Percentiles rank a stretch among this genome's conserved stretches.
Evolutionary conservation across 805 yeast species (phyloP).

Genomic region (Candida ulmi): DNA sequence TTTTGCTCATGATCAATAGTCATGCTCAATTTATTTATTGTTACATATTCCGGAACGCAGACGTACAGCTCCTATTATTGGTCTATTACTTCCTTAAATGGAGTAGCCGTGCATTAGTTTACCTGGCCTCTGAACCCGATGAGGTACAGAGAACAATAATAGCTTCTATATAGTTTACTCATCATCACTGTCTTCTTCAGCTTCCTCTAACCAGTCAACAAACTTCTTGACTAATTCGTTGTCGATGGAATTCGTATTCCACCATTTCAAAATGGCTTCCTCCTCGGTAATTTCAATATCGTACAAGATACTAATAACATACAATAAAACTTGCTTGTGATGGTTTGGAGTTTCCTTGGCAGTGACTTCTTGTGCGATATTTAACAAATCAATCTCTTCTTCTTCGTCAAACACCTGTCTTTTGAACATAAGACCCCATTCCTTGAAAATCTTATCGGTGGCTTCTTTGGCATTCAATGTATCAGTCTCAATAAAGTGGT

Average conservation of each 20-base stretch:
- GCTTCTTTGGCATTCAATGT: constrained; percentile 77
- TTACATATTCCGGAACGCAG: no score
- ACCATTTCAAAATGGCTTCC: constrained; percentile 77
- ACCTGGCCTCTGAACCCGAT: no score
- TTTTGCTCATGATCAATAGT: no score
- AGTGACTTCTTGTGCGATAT: constrained; percentile 37
- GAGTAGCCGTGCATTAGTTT: no score
- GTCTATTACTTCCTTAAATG: no score
- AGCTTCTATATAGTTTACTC: no score
- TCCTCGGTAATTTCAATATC: constrained; percentile 82
- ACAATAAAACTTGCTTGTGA: constrained; percentile 42
- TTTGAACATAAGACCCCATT: constrained; percentile 77
- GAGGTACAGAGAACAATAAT: no score
- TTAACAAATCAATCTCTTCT: constrained; percentile 72
- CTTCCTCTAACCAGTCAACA: constrained; percentile 83
- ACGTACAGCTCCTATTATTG: no score
- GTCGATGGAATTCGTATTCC: constrained; percentile 44
- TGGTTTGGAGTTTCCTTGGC: constrained; percentile 23
- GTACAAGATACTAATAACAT: constrained; percentile 56
- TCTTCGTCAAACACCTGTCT: constrained; percentile 80
- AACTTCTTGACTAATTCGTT: constrained; percentile 57
- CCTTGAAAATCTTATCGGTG: constrained; percentile 61
- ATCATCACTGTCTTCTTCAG: constrained; percentile 55
- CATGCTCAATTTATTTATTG: no score
- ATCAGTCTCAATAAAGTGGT: constrained; percentile 70